These are phyloP conservation scores for Paramecium pentaurelia DNA, from an alignment of 73 alveolate genomes.

Conservation along the genomic window DNA sequence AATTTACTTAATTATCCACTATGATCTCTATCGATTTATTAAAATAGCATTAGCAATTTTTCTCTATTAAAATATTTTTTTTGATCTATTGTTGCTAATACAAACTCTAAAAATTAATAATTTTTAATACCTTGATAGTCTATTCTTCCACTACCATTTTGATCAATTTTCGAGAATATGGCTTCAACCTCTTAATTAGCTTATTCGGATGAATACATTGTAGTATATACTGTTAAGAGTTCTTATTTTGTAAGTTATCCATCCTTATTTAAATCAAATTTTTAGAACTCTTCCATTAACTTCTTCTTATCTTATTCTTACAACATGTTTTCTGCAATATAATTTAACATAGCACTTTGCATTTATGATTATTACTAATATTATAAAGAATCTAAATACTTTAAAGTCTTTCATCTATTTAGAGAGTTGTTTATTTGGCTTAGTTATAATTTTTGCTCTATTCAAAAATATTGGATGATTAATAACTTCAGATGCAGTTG, in stretches of 20 bases:
- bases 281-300: constrained; percentile 4
- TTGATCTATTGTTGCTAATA: background rate
- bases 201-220: background rate
- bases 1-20: constrained; percentile 16
- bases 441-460: background rate
- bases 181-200: constrained; percentile 7
- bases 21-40: constrained; percentile 29
- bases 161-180: constrained; percentile 6
- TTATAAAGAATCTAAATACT: background rate
- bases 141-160: constrained; percentile 24
- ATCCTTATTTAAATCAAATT: constrained; percentile 18
- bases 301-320: background rate
- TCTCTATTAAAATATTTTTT: background rate
- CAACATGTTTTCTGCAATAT: constrained; percentile 19
- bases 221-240: background rate
- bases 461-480: background rate
- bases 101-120: background rate
- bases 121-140: constrained; percentile 11
- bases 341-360: background rate
- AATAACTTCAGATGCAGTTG: background rate
- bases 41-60: background rate
- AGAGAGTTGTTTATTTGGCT: background rate
- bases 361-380: background rate
- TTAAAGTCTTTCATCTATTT: constrained; percentile 3
- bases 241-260: constrained; percentile 1